These are phyloP conservation scores for Micromonas pusilla DNA, from an alignment of 139 green algal species.

Conservation along the genomic window DNA sequence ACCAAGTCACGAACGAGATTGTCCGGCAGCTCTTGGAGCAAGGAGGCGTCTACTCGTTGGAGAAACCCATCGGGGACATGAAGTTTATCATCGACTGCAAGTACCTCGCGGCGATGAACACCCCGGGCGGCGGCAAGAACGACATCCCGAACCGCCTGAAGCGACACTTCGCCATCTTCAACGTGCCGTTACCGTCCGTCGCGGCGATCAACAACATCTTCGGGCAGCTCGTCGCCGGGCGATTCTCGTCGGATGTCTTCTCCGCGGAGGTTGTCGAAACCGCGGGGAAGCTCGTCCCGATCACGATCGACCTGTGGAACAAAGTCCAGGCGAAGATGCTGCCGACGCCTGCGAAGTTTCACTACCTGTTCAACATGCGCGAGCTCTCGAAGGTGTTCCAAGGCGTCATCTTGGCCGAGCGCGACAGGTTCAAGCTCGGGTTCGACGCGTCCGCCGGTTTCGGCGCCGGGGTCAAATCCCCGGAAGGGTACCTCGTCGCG, in stretches of 20 bases:
- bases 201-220: constrained; percentile 76
- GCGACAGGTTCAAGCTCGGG: constrained; percentile 56
- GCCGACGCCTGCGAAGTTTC: constrained; percentile 73
- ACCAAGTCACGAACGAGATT: constrained; percentile 71
- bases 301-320: constrained; percentile 73
- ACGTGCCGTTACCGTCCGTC: constrained; percentile 68
- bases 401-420: constrained; percentile 71
- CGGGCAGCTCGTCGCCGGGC: constrained; percentile 68
- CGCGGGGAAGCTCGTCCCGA: constrained; percentile 67
- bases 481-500: constrained; percentile 56
- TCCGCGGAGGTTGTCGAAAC: constrained; percentile 56
- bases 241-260: constrained; percentile 60
- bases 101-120: constrained; percentile 86
- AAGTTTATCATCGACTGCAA: constrained; percentile 86
- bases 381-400: constrained; percentile 62
- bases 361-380: constrained; percentile 82
- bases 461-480: constrained; percentile 71
- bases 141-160: constrained; percentile 81
- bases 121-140: constrained; percentile 73
- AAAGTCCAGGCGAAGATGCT: constrained; percentile 70
- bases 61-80: constrained; percentile 77
- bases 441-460: constrained; percentile 48
- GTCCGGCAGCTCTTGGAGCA: constrained; percentile 72
- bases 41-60: constrained; percentile 63
- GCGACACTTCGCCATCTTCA: constrained; percentile 82